phyloP scores from a whole-genome alignment of 2,329 filamentous ascomycete species.

The Exophiala spinifera region DNA sequence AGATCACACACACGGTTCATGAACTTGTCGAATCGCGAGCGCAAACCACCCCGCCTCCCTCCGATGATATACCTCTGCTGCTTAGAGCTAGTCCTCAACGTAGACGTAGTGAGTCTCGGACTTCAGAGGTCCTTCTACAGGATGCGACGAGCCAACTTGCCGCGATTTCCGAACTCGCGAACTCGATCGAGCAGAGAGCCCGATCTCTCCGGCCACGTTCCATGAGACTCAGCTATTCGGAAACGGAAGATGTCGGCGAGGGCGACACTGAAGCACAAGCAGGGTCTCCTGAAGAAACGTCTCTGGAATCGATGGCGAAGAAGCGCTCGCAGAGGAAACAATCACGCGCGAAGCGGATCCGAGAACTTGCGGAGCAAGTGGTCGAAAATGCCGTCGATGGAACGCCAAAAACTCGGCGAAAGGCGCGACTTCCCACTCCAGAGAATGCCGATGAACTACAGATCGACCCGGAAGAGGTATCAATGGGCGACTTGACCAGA shows the following conservation, averaged over 20 bases:
- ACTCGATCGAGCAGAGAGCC: conserved; percentile 20
- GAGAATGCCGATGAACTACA: conserved; percentile 48
- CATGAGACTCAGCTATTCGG: conserved; percentile 1
- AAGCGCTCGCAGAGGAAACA: conserved; percentile 9
- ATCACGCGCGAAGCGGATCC: conserved; percentile 3
- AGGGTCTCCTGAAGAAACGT: not conserved
- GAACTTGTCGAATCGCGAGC: conserved; percentile 3
- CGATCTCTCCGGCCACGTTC: conserved; percentile 10
- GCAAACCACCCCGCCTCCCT: conserved; percentile 8
- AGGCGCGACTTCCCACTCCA: conserved; percentile 31
- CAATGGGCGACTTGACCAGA: conserved; percentile 58
- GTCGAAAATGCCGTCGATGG: conserved; percentile 14
- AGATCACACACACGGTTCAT: conserved; percentile 15
- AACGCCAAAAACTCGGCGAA: conserved; percentile 1
- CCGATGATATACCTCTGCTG: conserved; percentile 5
- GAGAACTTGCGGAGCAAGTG: conserved; percentile 15
- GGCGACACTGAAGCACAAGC: not conserved
- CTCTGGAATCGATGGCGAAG: not conserved
- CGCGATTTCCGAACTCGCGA: conserved; percentile 24
- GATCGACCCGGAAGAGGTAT: conserved; percentile 54
- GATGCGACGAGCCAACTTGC: conserved; percentile 21
- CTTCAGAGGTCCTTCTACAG: conserved; percentile 22
- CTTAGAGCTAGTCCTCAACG: conserved; percentile 13
- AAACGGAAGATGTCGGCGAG: not conserved
- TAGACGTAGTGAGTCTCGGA: conserved; percentile 22